A percentile compares a stretch with the other conserved stretches of the same genome.
Conservation (phyloP, 371 early-diverging fungal species). For the Lichtheimia hyalospora region DNA sequence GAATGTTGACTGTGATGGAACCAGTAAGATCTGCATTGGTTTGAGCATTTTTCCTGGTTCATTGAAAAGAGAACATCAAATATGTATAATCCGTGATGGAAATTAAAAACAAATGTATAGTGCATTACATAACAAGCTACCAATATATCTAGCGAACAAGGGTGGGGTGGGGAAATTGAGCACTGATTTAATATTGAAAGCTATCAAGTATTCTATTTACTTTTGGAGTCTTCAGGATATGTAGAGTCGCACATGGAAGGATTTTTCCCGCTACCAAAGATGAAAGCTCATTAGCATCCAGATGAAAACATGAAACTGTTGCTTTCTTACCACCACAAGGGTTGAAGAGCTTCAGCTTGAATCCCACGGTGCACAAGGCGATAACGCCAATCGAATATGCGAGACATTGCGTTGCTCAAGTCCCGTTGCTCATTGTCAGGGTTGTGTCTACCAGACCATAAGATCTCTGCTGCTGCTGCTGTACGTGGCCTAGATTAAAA, state of each 20-base stretch:
- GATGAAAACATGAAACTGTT: too few species aligned
- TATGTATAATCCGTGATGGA: too few species aligned
- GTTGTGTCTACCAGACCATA: constrained; percentile 75
- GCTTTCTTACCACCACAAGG: constrained; percentile 68
- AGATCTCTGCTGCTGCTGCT: constrained; percentile 59
- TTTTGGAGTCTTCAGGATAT: constrained; percentile 11
- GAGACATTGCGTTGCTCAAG: constrained; percentile 59
- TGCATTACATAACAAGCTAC: too few species aligned
- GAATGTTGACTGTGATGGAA: too few species aligned
- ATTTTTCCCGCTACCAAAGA: constrained; percentile 27
- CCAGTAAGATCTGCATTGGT: too few species aligned
- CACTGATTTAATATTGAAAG: too few species aligned
- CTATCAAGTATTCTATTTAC: too few species aligned
- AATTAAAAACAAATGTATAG: too few species aligned
- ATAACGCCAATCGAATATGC: constrained; percentile 75
- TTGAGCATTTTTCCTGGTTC: too few species aligned
- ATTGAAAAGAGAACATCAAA: too few species aligned
- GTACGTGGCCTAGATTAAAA: constrained; percentile 32
- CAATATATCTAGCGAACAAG: too few species aligned
- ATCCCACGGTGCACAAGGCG: constrained; percentile 70
- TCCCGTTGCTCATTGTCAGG: constrained; percentile 51
- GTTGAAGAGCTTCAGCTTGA: constrained; percentile 68
- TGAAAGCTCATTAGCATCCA: neutral
- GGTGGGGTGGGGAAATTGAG: too few species aligned
- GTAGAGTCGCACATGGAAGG: constrained; percentile 36